Evolutionary conservation across 1,284 basidiomycete species (phyloP).

Genomic region (Cryptococcus wingfieldii): DNA sequence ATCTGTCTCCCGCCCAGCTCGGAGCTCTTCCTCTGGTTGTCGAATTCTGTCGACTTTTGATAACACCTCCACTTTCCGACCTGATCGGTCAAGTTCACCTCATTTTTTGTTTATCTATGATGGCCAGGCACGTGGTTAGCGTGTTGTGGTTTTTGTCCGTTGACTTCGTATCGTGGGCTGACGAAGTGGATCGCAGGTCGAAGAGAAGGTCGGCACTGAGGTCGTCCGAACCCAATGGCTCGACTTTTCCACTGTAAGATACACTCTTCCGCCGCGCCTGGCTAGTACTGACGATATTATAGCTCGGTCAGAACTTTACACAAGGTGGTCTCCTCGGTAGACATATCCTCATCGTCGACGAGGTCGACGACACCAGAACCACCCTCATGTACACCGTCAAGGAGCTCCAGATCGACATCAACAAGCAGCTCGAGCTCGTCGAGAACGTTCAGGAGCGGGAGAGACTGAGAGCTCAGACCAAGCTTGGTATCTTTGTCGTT

Average conservation of each 20-base stretch:
- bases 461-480: conserved; percentile 59
- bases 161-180: not conserved
- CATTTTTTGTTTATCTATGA: not conserved
- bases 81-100: not conserved
- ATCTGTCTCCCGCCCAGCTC: too few relatives aligned
- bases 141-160: not conserved
- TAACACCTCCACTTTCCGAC: not conserved
- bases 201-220: conserved; percentile 73
- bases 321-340: conserved; percentile 64
- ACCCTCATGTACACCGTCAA: conserved; percentile 83
- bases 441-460: conserved; percentile 66
- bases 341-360: conserved; percentile 80
- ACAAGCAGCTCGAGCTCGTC: conserved; percentile 61
- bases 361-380: conserved; percentile 89
- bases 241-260: conserved; percentile 60
- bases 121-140: too few relatives aligned
- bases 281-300: not conserved
- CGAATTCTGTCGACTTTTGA: too few relatives aligned
- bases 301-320: conserved; percentile 43
- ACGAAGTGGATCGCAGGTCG: conserved; percentile 47
- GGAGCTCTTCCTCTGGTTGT: too few relatives aligned
- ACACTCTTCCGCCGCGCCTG: not conserved
- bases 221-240: conserved; percentile 87
- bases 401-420: conserved; percentile 82
- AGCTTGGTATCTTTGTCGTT: conserved; percentile 87